Base-by-base conservation (phyloP, 371 early-diverging fungal species). In the Batkoa obscura region DNA sequence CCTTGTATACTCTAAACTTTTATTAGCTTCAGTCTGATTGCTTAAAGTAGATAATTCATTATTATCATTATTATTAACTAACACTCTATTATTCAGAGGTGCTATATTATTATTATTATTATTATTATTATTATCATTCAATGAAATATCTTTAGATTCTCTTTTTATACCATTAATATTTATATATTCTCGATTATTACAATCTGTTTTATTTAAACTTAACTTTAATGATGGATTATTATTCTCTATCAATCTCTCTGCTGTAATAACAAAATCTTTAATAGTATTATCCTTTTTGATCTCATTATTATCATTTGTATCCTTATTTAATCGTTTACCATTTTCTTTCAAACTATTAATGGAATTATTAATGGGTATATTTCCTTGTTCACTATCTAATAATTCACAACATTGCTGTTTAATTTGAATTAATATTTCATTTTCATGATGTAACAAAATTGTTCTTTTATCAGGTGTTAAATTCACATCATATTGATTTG, bases 391-490 rank as follows among this genome's bases (percentile, higher is more conserved):
- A 61, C 10, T 74, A 55, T 80, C 75, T 51, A 81, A 69, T 9
- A 78, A 49, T 10, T 65, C 61, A 9, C 61, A 67, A 1, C 83
- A 57, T 23, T 39, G 17, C 8, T 10, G 75, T 54, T 73, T 66
- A 42, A 88, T 62, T 0, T 62, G 60, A 8, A 72, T 74, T 0
- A 81, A 50, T 13, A 93, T 33, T 35, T 45, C 54, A 0, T 68
- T 58, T 53, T 94, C 95, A 46, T 84, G 62, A 50, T 89, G 84
- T 2, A 96, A 57, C 55, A 89, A 70, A 3, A 94, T 72, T 0
- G 86, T 90, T 38, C 96, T 75, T 63, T 96, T 96, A 64, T 96
- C 90, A 3, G 97, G 97, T 13, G 88, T 89, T 32, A 96, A 78
- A 58, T 96, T 96, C 17, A 91, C 88, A 70, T 96, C 97, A 63